Percentiles rank a stretch among this genome's conserved stretches.
Conservation (phyloP, 805 yeast species). For the Metschnikowia anglica region DNA sequence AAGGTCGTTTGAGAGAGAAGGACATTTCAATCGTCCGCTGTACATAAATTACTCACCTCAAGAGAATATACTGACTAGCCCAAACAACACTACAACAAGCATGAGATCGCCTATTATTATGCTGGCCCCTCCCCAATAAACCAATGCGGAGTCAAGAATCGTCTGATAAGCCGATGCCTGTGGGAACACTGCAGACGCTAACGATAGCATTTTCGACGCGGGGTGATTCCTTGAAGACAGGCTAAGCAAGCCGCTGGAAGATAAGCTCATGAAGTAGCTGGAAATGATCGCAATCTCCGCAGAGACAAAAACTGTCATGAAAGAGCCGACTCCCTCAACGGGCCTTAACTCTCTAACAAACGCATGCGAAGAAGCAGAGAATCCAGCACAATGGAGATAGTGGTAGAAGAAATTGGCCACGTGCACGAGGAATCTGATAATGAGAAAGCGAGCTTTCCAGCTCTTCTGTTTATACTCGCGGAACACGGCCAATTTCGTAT, state of each 20-base stretch:
- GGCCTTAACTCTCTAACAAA: constrained; percentile 25
- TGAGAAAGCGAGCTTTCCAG: constrained; percentile 34
- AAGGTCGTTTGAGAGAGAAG: neutral
- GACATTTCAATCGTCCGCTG: constrained; percentile 2
- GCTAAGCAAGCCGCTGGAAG: constrained; percentile 25
- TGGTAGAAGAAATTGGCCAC: constrained; percentile 38
- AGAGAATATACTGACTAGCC: constrained; percentile 29
- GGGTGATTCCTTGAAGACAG: constrained; percentile 27
- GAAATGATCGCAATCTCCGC: constrained; percentile 36
- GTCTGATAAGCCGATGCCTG: constrained; percentile 30
- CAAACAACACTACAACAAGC: constrained; percentile 39
- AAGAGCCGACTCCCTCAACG: constrained; percentile 18
- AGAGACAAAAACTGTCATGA: constrained; percentile 31
- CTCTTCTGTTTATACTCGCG: constrained; percentile 32
- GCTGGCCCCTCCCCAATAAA: constrained; percentile 38
- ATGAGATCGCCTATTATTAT: constrained; percentile 39
- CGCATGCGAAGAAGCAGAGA: constrained; percentile 29
- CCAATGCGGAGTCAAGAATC: constrained; percentile 27
- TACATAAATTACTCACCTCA: constrained; percentile 8
- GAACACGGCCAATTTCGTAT: constrained; percentile 30
- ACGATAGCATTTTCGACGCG: constrained; percentile 29
- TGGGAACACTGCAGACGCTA: constrained; percentile 38
- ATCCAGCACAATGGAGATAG: constrained; percentile 22
- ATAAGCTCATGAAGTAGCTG: constrained; percentile 31
- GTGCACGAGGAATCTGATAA: constrained; percentile 29